phyloP scores from a whole-genome alignment of 2,329 filamentous ascomycete genomes.

The Lasiodiplodia theobromae region DNA sequence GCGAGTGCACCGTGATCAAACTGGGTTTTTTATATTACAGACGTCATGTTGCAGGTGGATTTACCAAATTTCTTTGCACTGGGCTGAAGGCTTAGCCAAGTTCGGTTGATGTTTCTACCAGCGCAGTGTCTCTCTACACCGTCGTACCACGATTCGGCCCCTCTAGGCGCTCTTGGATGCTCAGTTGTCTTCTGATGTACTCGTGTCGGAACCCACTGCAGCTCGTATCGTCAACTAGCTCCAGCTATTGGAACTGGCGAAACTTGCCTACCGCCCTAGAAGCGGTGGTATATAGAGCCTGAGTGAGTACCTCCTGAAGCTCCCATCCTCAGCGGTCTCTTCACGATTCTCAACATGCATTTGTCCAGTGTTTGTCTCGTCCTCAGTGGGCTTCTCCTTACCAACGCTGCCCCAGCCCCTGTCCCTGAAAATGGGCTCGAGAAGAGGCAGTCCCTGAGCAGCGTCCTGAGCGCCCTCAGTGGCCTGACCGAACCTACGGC shows the following conservation, averaged over 20 bases:
- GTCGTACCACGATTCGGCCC: neutral
- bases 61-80: neutral
- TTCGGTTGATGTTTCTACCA: neutral
- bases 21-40: neutral
- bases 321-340: neutral
- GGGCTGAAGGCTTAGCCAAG: neutral
- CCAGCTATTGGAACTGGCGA: neutral
- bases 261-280: neutral
- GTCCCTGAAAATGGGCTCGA: neutral
- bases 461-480: neutral
- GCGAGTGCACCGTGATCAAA: neutral
- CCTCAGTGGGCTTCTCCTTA: neutral
- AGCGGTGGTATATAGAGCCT: neutral
- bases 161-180: neutral
- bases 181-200: neutral
- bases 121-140: neutral
- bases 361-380: neutral
- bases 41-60: neutral
- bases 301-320: neutral
- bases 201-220: neutral
- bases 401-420: neutral
- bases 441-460: conserved; percentile 1
- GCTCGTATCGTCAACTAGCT: neutral
- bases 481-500: conserved; percentile 6
- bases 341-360: neutral